phyloP scores from a whole-genome alignment of 179 eudicot genomes.

The Patellifolia procumbens region DNA sequence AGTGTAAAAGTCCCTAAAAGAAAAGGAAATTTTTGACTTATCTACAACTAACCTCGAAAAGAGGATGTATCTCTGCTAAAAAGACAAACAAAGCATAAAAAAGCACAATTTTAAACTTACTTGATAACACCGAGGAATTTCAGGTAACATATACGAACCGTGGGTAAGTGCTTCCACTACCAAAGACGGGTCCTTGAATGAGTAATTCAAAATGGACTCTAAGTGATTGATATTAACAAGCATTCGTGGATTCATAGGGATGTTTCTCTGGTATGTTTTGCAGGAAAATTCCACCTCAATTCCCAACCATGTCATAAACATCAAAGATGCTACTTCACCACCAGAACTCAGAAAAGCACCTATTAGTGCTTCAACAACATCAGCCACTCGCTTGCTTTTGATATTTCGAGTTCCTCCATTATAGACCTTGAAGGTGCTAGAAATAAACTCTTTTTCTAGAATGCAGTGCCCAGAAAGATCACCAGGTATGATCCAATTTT shows the following conservation, averaged over 20 bases:
- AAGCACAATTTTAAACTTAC: conserved; percentile 35
- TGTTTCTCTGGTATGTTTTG: conserved; percentile 40
- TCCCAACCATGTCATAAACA: conserved; percentile 87
- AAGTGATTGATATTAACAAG: conserved; percentile 46
- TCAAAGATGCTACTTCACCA: conserved; percentile 71
- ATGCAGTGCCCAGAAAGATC: conserved; percentile 31
- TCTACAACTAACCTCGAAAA: background rate
- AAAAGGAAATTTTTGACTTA: background rate
- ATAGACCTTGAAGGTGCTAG: conserved; percentile 43
- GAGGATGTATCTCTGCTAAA: background rate
- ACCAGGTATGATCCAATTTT: conserved; percentile 81
- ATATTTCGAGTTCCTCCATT: conserved; percentile 41
- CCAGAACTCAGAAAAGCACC: conserved; percentile 75
- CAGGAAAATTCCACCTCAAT: conserved; percentile 53
- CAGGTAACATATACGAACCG: conserved; percentile 87
- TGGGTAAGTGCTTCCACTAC: conserved; percentile 90
- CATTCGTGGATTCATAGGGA: conserved; percentile 42
- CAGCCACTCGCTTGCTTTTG: conserved; percentile 74
- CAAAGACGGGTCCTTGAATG: conserved; percentile 64
- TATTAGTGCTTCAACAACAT: conserved; percentile 88
- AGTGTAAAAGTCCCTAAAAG: background rate
- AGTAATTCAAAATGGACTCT: conserved; percentile 56
- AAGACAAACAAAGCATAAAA: background rate
- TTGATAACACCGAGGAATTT: conserved; percentile 87
- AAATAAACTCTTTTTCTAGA: conserved; percentile 46